Evolutionary conservation across 2,329 filamentous ascomycete genomes (phyloP).

Genomic region (Rutstroemia sp.): DNA sequence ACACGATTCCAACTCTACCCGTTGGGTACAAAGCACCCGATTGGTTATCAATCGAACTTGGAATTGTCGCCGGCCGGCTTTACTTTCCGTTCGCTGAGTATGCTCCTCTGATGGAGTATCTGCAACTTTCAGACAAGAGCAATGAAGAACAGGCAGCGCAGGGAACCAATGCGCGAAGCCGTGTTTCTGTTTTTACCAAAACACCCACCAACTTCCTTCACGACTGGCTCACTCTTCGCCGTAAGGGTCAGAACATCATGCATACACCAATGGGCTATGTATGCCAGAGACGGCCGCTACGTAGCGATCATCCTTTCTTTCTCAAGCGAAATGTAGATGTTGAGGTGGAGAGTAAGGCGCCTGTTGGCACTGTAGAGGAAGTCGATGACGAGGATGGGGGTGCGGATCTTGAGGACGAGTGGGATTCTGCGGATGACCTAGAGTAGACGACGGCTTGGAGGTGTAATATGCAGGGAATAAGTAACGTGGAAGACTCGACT

Average conservation of each 20-base stretch:
- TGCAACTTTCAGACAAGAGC: conserved; percentile 19
- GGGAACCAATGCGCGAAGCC: not conserved
- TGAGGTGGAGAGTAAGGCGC: no score
- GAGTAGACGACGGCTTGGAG: no score
- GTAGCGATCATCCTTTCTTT: no score
- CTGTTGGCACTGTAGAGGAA: no score
- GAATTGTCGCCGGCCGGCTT: conserved; percentile 51
- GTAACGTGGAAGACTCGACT: no score
- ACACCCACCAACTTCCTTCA: conserved; percentile 42
- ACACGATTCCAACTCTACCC: conserved; percentile 42
- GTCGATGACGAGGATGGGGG: no score
- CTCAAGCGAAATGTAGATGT: no score
- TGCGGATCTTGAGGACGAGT: no score
- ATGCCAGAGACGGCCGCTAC: no score
- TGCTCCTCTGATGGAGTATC: conserved; percentile 16
- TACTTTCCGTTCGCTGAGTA: conserved; percentile 50
- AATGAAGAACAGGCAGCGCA: not conserved
- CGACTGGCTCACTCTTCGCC: conserved; percentile 48
- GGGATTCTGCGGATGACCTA: no score
- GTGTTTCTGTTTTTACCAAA: conserved; percentile 19
- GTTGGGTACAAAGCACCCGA: conserved; percentile 34
- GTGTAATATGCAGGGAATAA: no score
- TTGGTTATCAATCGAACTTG: conserved; percentile 52
- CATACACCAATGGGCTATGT: conserved; percentile 49
- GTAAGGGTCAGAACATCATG: conserved; percentile 48